Conservation (phyloP, 805 yeast species). For the Scheffersomyces ergatensis region DNA sequence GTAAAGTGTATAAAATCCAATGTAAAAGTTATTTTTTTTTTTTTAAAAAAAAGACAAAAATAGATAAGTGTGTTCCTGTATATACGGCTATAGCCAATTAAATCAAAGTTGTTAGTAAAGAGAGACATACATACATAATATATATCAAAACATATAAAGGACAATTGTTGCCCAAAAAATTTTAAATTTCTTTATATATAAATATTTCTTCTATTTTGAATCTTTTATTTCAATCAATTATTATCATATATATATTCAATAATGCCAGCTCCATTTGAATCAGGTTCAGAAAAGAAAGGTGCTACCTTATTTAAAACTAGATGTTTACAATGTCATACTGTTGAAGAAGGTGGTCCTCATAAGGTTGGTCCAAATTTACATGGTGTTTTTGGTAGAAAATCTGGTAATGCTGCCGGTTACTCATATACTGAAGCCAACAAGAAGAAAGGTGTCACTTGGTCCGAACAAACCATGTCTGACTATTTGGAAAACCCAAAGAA, state of each 20-base stretch:
- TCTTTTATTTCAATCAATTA: neutral
- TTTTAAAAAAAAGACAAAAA: no score
- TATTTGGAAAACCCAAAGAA: slow-evolving; percentile 99
- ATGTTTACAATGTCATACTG: slow-evolving; percentile 98
- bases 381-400: slow-evolving; percentile 89
- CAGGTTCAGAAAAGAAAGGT: slow-evolving; percentile 69
- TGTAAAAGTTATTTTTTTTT: no score
- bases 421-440: slow-evolving; percentile 98
- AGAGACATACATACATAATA: no score
- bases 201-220: neutral
- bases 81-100: neutral
- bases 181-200: neutral
- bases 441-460: slow-evolving; percentile 90
- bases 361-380: slow-evolving; percentile 99
- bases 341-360: slow-evolving; percentile 93
- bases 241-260: neutral
- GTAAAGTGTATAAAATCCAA: no score
- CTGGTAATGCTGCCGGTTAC: slow-evolving; percentile 91
- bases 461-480: slow-evolving; percentile 83
- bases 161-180: no score
- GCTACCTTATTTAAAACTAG: slow-evolving; percentile 98
- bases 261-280: slow-evolving; percentile 47
- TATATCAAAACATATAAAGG: no score
- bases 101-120: neutral
- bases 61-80: no score